Percentiles rank a stretch among this genome's conserved stretches.
These are phyloP conservation scores for Monilinia polystroma DNA, from an alignment of 2,329 filamentous ascomycete genomes.

Conservation along the genomic window DNA sequence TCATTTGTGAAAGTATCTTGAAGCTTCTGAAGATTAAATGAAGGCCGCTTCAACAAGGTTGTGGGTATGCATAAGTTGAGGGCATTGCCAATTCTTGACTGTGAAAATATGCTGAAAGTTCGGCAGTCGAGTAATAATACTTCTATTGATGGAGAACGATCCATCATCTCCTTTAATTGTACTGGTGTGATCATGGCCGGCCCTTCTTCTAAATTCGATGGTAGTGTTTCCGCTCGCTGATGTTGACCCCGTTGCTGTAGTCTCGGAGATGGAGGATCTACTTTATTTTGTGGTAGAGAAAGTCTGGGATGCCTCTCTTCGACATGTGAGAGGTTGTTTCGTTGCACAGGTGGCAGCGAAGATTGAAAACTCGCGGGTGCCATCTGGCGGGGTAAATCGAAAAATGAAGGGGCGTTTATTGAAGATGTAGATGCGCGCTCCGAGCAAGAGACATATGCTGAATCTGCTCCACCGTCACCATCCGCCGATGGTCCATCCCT, in stretches of 20 bases:
- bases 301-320: constrained; percentile 56
- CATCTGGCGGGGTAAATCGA: constrained; percentile 48
- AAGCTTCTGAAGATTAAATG: constrained; percentile 85
- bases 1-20: constrained; percentile 80
- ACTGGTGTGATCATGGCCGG: constrained; percentile 54
- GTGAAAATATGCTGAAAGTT: constrained; percentile 77
- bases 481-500: constrained; percentile 27
- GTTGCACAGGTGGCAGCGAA: constrained; percentile 32
- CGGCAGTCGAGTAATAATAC: constrained; percentile 78
- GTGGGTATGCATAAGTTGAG: constrained; percentile 94
- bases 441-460: constrained; percentile 52
- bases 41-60: constrained; percentile 84
- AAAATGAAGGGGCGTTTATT: constrained; percentile 37
- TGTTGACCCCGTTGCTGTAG: constrained; percentile 30
- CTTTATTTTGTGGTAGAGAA: constrained; percentile 52
- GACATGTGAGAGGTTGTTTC: constrained; percentile 37
- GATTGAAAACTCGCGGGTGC: constrained; percentile 47
- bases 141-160: constrained; percentile 41
- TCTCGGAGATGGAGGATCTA: constrained; percentile 44
- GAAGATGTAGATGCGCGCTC: constrained; percentile 43
- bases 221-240: constrained; percentile 53
- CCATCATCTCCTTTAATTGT: constrained; percentile 57
- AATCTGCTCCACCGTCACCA: constrained; percentile 48
- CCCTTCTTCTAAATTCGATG: constrained; percentile 48
- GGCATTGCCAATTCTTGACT: constrained; percentile 73